These are phyloP conservation scores for Isoetes engelmannii DNA, from an alignment of 83 land plant genomes.

Conservation along the genomic window DNA sequence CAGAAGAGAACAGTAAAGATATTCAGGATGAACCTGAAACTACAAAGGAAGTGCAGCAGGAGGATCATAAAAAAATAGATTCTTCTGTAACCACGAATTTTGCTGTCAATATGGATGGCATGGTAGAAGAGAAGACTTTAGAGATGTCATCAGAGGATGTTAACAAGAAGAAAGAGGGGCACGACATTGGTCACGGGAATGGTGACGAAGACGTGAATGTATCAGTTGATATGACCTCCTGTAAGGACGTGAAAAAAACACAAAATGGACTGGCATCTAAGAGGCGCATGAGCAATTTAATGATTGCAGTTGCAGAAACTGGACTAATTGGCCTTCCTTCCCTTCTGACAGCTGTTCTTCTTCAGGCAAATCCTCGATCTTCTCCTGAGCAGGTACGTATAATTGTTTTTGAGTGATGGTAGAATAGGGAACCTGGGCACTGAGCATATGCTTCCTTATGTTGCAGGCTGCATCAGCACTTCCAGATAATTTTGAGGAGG, in stretches of 20 bases:
- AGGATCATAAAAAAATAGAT: no score
- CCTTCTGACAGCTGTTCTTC: slow-evolving; percentile 71
- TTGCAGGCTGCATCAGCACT: slow-evolving; percentile 52
- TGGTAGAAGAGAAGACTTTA: no score
- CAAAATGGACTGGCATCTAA: no score
- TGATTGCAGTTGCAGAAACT: slow-evolving; percentile 70
- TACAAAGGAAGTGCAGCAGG: no score
- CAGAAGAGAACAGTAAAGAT: no score
- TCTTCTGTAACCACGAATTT: no score
- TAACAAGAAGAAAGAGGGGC: no score
- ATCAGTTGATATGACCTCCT: neutral
- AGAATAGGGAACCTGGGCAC: no score
- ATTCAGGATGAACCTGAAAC: no score
- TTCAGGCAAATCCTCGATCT: slow-evolving; percentile 71
- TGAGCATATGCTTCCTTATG: no score
- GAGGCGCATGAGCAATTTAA: slow-evolving; percentile 18
- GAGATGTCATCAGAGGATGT: no score
- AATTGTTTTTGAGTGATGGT: neutral
- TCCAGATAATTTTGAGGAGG: slow-evolving; percentile 93
- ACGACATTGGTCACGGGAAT: neutral
- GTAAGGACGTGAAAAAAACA: neutral
- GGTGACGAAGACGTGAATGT: neutral
- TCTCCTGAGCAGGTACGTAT: slow-evolving; percentile 71
- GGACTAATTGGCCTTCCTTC: slow-evolving; percentile 86
- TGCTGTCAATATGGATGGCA: no score